Percentiles rank a stretch among this genome's conserved stretches.
These are phyloP conservation scores for Orychophragmus violaceus DNA, from an alignment of 345 rosid genomes.

Conservation along the genomic window DNA sequence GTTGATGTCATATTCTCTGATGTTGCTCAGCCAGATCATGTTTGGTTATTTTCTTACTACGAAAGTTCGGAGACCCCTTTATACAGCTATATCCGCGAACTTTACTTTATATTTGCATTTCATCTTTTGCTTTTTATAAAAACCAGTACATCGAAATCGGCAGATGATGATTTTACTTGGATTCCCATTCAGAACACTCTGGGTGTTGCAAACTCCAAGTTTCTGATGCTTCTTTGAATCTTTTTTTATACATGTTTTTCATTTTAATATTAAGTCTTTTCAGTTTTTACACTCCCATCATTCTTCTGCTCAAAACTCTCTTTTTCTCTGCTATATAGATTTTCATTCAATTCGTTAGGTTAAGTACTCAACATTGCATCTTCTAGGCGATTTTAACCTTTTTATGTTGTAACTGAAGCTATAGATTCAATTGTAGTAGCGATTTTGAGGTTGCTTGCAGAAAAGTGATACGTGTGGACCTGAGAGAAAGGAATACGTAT, in stretches of 20 bases:
- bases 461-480: too few species aligned
- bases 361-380: background rate
- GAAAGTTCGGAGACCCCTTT: background rate
- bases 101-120: background rate
- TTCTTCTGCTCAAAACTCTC: background rate
- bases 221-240: slow-evolving; percentile 43
- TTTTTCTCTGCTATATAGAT: background rate
- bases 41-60: slow-evolving; percentile 21
- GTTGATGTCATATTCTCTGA: slow-evolving; percentile 98
- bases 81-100: background rate
- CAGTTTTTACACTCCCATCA: background rate
- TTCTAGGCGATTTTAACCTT: background rate
- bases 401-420: background rate
- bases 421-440: background rate
- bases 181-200: slow-evolving; percentile 30
- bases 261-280: background rate
- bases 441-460: background rate
- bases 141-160: background rate
- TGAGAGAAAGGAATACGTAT: too few species aligned
- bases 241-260: background rate
- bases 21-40: slow-evolving; percentile 99
- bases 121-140: background rate
- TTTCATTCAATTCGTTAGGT: background rate
- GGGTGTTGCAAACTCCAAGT: slow-evolving; percentile 55
- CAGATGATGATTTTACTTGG: slow-evolving; percentile 26